phyloP scores from a whole-genome alignment of 495 filamentous ascomycete species.

The Glonium stellatum region DNA sequence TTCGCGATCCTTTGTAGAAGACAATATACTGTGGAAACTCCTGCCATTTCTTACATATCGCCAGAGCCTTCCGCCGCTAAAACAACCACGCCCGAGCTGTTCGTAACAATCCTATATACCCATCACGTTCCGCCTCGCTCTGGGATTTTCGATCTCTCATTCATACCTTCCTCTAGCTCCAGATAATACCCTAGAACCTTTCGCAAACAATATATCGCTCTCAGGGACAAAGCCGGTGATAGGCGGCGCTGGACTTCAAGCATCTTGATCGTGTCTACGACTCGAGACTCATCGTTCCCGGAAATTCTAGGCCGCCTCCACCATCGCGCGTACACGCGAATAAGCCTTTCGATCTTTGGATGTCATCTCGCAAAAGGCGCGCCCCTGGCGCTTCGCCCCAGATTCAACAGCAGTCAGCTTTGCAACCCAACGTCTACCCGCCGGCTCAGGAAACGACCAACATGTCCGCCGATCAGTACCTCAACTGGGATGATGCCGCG shows the following conservation, averaged over 20 bases:
- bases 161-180: not conserved
- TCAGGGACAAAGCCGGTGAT: not conserved
- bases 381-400: conserved; percentile 26
- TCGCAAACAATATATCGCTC: not conserved
- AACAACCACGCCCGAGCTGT: conserved; percentile 7
- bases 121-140: conserved; percentile 5
- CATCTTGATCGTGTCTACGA: not conserved
- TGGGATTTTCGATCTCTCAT: not conserved
- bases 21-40: conserved; percentile 16
- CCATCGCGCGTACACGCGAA: not conserved
- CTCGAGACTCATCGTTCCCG: not conserved
- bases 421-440: conserved; percentile 4
- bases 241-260: not conserved
- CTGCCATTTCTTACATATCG: conserved; percentile 11
- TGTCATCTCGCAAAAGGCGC: conserved; percentile 24
- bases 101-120: conserved; percentile 7
- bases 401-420: conserved; percentile 9
- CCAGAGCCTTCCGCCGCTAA: conserved; percentile 19
- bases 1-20: conserved; percentile 16
- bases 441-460: conserved; percentile 6
- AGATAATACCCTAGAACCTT: not conserved
- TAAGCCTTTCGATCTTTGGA: not conserved
- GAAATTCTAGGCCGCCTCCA: not conserved
- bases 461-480: conserved; percentile 8
- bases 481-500: conserved; percentile 19